phyloP scores from a whole-genome alignment of 345 rosid species.

The Melastoma malabathricum region DNA sequence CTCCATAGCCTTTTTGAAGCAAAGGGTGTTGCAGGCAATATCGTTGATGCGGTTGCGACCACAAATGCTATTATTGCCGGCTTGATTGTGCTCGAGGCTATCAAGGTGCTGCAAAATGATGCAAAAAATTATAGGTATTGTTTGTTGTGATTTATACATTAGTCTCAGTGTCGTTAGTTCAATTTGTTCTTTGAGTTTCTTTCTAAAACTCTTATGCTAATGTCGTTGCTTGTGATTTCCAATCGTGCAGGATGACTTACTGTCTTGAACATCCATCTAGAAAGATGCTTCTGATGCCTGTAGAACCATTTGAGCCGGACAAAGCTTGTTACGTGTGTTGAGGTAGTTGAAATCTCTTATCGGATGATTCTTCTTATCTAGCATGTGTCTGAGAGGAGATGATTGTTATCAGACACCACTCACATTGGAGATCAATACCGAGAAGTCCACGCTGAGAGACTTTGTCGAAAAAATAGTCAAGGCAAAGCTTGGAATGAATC shows the following conservation, averaged over 20 bases:
- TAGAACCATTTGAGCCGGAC: conserved; percentile 87
- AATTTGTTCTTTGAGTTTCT: too few species aligned
- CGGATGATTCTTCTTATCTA: neutral
- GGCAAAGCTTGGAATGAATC: conserved; percentile 93
- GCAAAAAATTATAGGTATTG: conserved; percentile 53
- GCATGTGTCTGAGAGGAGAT: conserved; percentile 5
- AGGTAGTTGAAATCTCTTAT: conserved; percentile 28
- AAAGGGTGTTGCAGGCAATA: conserved; percentile 98
- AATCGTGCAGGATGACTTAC: conserved; percentile 67
- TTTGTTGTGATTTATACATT: neutral
- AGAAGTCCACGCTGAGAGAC: conserved; percentile 64
- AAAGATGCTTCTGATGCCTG: conserved; percentile 96
- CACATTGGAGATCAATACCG: conserved; percentile 71
- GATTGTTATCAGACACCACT: conserved; percentile 58
- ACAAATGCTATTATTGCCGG: conserved; percentile 95
- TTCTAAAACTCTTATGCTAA: too few species aligned
- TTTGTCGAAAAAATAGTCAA: conserved; percentile 84
- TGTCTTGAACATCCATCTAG: conserved; percentile 76
- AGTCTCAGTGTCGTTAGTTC: neutral
- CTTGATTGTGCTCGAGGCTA: conserved; percentile 90
- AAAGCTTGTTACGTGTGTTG: conserved; percentile 91
- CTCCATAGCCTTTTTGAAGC: conserved; percentile 97
- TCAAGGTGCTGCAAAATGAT: conserved; percentile 77
- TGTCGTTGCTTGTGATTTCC: neutral
- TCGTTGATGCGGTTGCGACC: conserved; percentile 97